These are phyloP conservation scores for Ceratocystis ficicola DNA, from an alignment of 2,329 filamentous ascomycete species.

Conservation along the genomic window DNA sequence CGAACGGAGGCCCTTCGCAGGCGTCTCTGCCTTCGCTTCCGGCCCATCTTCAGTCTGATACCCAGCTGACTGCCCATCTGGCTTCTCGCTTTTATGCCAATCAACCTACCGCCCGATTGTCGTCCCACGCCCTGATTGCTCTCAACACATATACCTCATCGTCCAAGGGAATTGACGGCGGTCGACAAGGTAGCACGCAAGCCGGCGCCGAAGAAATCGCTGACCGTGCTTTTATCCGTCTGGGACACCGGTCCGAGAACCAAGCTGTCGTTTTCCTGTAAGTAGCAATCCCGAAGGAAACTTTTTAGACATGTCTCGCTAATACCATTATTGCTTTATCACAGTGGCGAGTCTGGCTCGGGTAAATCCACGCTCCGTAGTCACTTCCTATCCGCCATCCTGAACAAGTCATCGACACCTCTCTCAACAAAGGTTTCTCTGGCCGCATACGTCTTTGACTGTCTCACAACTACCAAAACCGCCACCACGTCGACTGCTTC, in stretches of 20 bases:
- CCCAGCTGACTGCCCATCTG: slow-evolving; percentile 67
- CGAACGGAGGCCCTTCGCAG: slow-evolving; percentile 36
- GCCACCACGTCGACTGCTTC: slow-evolving; percentile 90
- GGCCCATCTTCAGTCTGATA: slow-evolving; percentile 66
- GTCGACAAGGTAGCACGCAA: slow-evolving; percentile 82
- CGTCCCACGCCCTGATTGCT: slow-evolving; percentile 80
- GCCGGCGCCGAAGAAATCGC: slow-evolving; percentile 88
- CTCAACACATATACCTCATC: slow-evolving; percentile 93
- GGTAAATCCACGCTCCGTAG: slow-evolving; percentile 92
- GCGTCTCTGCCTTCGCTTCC: slow-evolving; percentile 80
- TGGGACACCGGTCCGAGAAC: slow-evolving; percentile 83
- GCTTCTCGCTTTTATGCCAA: slow-evolving; percentile 86
- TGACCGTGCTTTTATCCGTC: slow-evolving; percentile 67
- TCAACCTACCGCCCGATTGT: slow-evolving; percentile 74
- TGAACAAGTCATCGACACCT: slow-evolving; percentile 84
- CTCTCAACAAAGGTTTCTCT: slow-evolving; percentile 87
- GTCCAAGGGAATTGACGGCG: slow-evolving; percentile 76
- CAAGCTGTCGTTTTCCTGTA: slow-evolving; percentile 89
- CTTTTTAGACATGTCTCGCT: neutral
- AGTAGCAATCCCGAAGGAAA: slow-evolving; percentile 32
- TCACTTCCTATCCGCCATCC: slow-evolving; percentile 71
- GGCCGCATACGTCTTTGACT: slow-evolving; percentile 90
- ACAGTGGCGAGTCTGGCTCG: slow-evolving; percentile 83
- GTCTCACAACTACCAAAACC: slow-evolving; percentile 92
- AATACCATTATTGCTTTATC: slow-evolving; percentile 6